Evolutionary conservation across 73 alveolate genomes (phyloP), one percentile per base, ranked within the genome.

Genomic region (Tetrahymena thermophila): DNA sequence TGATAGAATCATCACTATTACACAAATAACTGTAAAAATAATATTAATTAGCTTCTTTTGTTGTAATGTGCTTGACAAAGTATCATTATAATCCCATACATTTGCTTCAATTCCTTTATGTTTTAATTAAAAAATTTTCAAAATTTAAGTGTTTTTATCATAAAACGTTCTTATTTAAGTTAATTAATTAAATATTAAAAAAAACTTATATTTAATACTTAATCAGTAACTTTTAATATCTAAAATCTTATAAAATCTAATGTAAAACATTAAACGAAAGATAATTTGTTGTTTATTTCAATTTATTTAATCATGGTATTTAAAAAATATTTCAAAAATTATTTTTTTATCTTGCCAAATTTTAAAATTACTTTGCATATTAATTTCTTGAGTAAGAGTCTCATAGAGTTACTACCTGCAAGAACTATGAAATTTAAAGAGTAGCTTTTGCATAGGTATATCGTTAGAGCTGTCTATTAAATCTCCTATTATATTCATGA

Each of bases 1-100:
- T 94, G 99, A 99, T 57, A 99, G 98, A 56, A 98, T 97, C 98
- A 99, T 98, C 16, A 97, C 98, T 34, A 99, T 97, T 0, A 98
- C 95, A 43, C 98, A 97, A 85, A 98, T 96, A 42, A 96, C 96
- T 93, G 97, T 96, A 97, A 98, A 99, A 35, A 99, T 97, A 93
- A 96, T 85, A 85, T 93, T 85, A 10, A 98, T 96, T 37, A 98
- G 95, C 17, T 93, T 93, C 37, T 97, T 42, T 0, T 97, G 97
- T 71, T 96, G 94, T 84, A 96, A 98, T 35, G 97, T 93, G 31
- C 99, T 96, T 31, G 94, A 50, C 93, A 93, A 96, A 15, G 89
- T 56, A 71, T 95, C 97, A 43, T 98, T 94, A 85, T 93, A 93
- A 85, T 94, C 96, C 96, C 96, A 95, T 10, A 95, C 93, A 16